Evolutionary conservation across 202 grass and related monocot species (phyloP).

Genomic region (Saccharum hybrid): DNA sequence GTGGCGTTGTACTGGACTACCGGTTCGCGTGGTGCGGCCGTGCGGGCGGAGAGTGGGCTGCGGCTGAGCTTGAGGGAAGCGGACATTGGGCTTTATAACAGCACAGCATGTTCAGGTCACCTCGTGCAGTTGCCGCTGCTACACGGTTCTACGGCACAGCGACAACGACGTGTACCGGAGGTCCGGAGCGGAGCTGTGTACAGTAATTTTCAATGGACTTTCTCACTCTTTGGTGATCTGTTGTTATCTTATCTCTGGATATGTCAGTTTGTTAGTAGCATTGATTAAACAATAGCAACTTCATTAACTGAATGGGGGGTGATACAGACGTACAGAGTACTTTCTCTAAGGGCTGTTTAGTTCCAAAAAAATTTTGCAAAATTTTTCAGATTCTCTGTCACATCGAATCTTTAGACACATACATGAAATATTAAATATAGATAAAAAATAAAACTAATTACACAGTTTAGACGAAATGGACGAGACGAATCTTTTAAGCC

Average conservation of each 20-base stretch:
- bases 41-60: neutral
- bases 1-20: neutral
- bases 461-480: no score
- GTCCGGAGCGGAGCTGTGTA: no score
- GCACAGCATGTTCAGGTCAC: neutral
- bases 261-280: neutral
- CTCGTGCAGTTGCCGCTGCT: no score
- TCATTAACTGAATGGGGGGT: constrained; percentile 27
- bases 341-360: no score
- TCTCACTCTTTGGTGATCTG: no score
- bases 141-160: neutral
- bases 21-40: neutral
- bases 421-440: no score
- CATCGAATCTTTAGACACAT: no score
- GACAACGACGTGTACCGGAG: neutral
- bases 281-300: neutral
- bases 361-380: no score
- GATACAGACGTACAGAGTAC: neutral
- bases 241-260: no score
- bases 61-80: neutral
- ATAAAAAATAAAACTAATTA: no score
- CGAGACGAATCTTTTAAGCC: no score
- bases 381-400: no score
- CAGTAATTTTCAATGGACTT: neutral
- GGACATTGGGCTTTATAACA: constrained; percentile 16